Evolutionary conservation across 129 eudicot species (phyloP).

Genomic region (Artemisia argyi): DNA sequence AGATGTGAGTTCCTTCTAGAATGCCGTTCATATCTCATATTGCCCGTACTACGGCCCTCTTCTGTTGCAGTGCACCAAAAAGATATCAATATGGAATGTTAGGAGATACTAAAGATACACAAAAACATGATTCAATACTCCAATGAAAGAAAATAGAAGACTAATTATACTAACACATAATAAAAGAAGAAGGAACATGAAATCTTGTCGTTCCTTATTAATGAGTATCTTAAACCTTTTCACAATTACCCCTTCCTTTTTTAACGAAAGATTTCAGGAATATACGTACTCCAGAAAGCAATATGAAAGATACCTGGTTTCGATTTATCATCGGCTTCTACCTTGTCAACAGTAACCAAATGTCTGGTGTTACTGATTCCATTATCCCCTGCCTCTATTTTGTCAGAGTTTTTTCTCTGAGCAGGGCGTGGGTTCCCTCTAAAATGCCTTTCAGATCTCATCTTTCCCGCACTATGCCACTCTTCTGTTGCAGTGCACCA

Average conservation of each 20-base stretch:
- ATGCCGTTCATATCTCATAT: conserved; percentile 38
- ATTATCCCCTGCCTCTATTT: conserved; percentile 30
- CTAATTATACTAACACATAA: too few relatives aligned
- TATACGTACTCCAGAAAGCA: conserved; percentile 8
- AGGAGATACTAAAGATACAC: too few relatives aligned
- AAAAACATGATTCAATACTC: conserved; percentile 18
- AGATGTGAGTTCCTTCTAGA: conserved; percentile 36
- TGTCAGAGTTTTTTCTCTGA: conserved; percentile 30
- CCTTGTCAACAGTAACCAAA: conserved; percentile 20
- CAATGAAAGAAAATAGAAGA: background rate
- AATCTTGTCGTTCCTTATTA: too few relatives aligned
- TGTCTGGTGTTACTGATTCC: conserved; percentile 31
- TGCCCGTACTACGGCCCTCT: conserved; percentile 26
- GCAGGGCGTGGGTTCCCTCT: conserved; percentile 35
- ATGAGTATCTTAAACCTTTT: background rate
- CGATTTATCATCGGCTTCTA: conserved; percentile 43
- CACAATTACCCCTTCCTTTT: background rate
- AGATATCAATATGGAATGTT: too few relatives aligned
- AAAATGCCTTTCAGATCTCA: conserved; percentile 41
- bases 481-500: conserved; percentile 23
- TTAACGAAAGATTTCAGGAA: background rate
- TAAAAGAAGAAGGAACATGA: too few relatives aligned
- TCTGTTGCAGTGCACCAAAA: conserved; percentile 17
- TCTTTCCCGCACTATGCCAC: conserved; percentile 23
- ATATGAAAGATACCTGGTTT: conserved; percentile 56